Base-by-base conservation (phyloP, 2,329 filamentous ascomycete species). In the Alternaria gansuensis region DNA sequence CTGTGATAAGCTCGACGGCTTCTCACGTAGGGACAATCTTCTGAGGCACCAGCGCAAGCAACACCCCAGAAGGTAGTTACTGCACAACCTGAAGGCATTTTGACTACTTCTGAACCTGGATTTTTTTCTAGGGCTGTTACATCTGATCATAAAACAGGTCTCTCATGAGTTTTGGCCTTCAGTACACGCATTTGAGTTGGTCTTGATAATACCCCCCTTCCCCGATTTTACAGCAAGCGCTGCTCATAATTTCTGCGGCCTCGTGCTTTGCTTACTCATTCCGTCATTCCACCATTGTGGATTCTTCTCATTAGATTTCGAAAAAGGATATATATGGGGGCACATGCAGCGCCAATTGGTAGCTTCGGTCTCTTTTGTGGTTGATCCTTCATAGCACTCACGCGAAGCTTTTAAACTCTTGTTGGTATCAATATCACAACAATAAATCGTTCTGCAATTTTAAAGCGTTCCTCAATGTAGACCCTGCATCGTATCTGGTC, bases 1-100 rank as follows among this genome's bases (percentile, higher is more conserved):
- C 3, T 77, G 75, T 56, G 57, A 40, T 46, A 71, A 73, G 28
- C 55, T 54, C 3, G 63, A 70, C 13, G 73, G 74, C 49, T 77
- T 77, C 65, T 75, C 74, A 17, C 70, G 75, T 21, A 71, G 65
- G 28, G 75, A 77, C 54, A 77, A 77, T 37, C 65, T 76, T 21
- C 60, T 70, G 14, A 72, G 75, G 24, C 75, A 77, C 55, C 66
- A 70, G 41, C 69, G 74, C 34, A 74, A 64, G 14, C 65, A 72
- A 49, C 75, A 77, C 50, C 60, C 53, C 3, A 46, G 28, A 48
- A 65, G 29, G 33, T 58, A 48, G 56, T 51, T 13, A n/a, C 43
- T 44, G 51, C 31, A 14, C 14, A 28, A 23, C 11, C 44, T 11
- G 6, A 21, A 24, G 1, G 21, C 4, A 6, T 14, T n/a, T 34